Base-by-base conservation (phyloP, 2,329 filamentous ascomycete genomes). In the Ophiocordyceps unilateralis region DNA sequence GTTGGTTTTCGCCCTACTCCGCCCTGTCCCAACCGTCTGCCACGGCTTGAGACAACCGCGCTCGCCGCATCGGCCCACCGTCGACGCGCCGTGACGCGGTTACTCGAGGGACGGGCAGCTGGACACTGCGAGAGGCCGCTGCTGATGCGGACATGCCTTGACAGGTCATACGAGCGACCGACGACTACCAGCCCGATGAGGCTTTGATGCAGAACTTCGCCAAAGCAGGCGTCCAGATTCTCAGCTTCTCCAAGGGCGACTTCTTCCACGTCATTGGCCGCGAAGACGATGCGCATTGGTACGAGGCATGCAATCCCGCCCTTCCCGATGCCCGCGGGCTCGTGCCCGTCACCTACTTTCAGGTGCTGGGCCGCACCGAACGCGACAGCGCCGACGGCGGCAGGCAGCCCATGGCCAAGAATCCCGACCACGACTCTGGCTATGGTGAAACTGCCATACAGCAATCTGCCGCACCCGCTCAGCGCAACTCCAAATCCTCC, bases 181-280 rank as follows among this genome's bases (percentile, higher is more conserved):
- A 93, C 71, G 85, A 93, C 62, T 93, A 93, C 65, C 74, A 81
- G 55, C 83, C 87, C 46, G 74, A 81, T 20, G 55, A 76, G 77
- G 46, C 66, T 65, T 81, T 89, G 58, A 81, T 94, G 66, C 72
- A 98, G 55, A 82, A 83, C 59, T 98, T 98, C 64, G 85, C 81
- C 50, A 83, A 86, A 58, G 91, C 44, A 14, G 55, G 76, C 78
- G 46, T 65, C 66, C 81, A 89, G 59, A 81, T 94, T 66, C 71
- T 98, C 54, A 81, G 83, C 58, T 98, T 98, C 64, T 86, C 81
- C 50, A 83, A 86, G 58, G 91, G 91, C 56, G 91, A 98, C 61
- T 98, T 96, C 63, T 91, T 98, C 60, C 89, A 96, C 67, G 91
- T 98, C 50, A 89, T 96, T 61, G 86, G 84, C 55, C 82, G 89